Conservation (phyloP, 768 basidiomycete genomes). For the Calocybe cyanea region DNA sequence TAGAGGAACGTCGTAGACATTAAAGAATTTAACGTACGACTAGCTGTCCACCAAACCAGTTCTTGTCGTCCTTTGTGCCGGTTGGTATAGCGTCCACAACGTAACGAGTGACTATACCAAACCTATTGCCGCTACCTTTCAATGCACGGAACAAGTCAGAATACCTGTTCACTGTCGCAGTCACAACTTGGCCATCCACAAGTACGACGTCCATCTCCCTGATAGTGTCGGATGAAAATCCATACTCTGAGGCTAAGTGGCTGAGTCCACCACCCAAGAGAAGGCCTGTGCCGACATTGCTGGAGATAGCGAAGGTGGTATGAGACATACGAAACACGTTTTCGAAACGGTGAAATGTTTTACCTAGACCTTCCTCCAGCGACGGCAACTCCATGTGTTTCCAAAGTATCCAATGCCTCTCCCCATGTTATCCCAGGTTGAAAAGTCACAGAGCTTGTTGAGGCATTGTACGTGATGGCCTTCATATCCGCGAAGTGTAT, state of each 20-base stretch:
- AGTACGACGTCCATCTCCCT: conserved; percentile 40
- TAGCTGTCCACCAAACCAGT: conserved; percentile 36
- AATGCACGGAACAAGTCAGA: conserved; percentile 41
- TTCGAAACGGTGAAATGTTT: conserved; percentile 1
- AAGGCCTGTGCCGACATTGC: conserved; percentile 39
- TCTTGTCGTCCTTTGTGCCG: conserved; percentile 32
- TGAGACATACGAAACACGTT: neutral
- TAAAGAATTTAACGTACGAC: conserved; percentile 21
- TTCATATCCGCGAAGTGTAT: conserved; percentile 36
- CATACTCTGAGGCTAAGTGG: conserved; percentile 34
- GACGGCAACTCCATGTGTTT: conserved; percentile 39
- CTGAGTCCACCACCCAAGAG: conserved; percentile 42
- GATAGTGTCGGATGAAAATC: conserved; percentile 36
- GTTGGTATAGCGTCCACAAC: conserved; percentile 36
- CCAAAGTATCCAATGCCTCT: conserved; percentile 31
- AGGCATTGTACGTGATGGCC: conserved; percentile 32
- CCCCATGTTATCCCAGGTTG: conserved; percentile 42
- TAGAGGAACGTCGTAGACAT: neutral
- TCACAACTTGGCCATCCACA: conserved; percentile 35
- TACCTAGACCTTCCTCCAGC: conserved; percentile 36
- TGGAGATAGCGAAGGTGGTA: conserved; percentile 7
- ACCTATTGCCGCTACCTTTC: conserved; percentile 43
- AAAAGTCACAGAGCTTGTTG: conserved; percentile 32
- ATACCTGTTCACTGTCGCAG: conserved; percentile 36
- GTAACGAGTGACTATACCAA: conserved; percentile 43